Evolutionary conservation across 148 eudicot genomes (phyloP).

Genomic region (Rhododendron ferrugineum): DNA sequence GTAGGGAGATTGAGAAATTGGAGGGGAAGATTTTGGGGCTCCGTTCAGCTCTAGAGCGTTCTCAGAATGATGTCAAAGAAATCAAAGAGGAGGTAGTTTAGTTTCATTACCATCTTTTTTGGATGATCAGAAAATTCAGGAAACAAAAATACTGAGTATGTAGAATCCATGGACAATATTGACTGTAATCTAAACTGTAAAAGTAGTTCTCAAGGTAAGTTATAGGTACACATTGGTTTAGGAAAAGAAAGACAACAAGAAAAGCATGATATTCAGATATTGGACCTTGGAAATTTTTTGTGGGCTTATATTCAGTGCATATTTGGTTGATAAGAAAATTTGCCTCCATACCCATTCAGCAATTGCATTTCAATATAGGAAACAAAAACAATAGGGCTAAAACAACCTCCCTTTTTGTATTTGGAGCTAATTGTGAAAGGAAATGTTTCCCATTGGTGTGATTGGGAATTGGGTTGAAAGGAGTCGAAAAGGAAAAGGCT

Average conservation of each 20-base stretch:
- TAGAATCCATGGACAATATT: background rate
- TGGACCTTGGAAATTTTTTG: background rate
- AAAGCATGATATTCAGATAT: background rate
- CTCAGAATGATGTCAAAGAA: slow-evolving; percentile 40
- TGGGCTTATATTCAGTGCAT: background rate
- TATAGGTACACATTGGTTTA: background rate
- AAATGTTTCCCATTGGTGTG: background rate
- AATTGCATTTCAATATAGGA: background rate
- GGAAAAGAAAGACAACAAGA: background rate
- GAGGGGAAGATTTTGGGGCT: slow-evolving; percentile 62
- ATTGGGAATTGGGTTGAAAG: background rate
- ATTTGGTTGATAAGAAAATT: background rate
- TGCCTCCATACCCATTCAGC: background rate
- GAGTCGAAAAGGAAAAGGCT: background rate
- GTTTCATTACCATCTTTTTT: background rate
- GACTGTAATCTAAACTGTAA: background rate
- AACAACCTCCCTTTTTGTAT: background rate
- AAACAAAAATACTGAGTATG: background rate
- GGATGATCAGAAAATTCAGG: background rate
- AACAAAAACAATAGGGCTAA: background rate
- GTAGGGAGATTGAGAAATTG: slow-evolving; percentile 53
- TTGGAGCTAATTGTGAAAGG: background rate
- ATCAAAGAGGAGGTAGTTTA: slow-evolving; percentile 47
- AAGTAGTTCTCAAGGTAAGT: background rate
- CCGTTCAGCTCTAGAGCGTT: slow-evolving; percentile 26